Base-by-base conservation (phyloP, 257 asterid genomes). In the Gardenia jasminoides region DNA sequence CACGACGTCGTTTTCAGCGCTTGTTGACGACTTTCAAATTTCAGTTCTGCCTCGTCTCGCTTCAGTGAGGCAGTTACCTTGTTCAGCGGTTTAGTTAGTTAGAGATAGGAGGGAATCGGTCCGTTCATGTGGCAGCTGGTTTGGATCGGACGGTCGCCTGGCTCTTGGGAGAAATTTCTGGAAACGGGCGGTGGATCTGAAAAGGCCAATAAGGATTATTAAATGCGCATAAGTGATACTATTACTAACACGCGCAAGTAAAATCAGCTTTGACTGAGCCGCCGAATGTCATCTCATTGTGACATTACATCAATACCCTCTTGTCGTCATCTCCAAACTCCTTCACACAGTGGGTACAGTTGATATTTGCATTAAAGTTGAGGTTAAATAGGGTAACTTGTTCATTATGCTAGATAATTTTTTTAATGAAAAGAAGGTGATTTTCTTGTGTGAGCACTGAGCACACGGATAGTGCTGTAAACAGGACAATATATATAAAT, bases 181-280 rank as follows among this genome's bases (percentile, higher is more conserved):
- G 72, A 62, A 8, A 39, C 46, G 72, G 72, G 61, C 79, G 79
- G 79, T 44, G 71, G 71, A 62, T 43, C 15, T 61, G 70, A 59
- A 26, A 54, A 62, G 66, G 16, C 22, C 26, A 61, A 7, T 76
- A 39, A 44, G 79, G 41, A 36, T 36, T 28, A 39, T 24, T 75
- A 22, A 74, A 44, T 58, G 59, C 36, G 9, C 19, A n/a, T n/a
- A n/a, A n/a, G n/a, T n/a, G n/a, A n/a, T n/a, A n/a, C n/a, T n/a
- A n/a, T n/a, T n/a, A n/a, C n/a, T n/a, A n/a, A n/a, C n/a, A n/a
- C n/a, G n/a, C n/a, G n/a, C n/a, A n/a, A n/a, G n/a, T n/a, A n/a
- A n/a, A n/a, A n/a, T n/a, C n/a, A n/a, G n/a, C n/a, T n/a, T n/a
- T n/a, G n/a, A n/a, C n/a, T n/a, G n/a, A n/a, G n/a, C n/a, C n/a